phyloP scores from a whole-genome alignment of 208 protist species.

The Angomonas deanei region DNA sequence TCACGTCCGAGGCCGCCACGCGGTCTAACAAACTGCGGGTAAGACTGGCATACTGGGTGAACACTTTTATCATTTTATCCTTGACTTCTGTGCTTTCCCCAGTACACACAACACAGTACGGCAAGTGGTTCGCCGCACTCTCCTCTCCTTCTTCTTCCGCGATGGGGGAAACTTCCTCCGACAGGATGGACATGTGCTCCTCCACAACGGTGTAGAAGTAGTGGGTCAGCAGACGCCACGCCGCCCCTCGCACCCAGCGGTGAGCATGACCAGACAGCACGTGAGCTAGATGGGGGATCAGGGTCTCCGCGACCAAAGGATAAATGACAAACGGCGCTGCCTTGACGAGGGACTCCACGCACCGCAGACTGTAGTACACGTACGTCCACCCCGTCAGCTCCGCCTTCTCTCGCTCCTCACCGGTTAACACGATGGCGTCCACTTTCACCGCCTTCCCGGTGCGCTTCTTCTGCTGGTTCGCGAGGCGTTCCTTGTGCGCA shows the following conservation, averaged over 20 bases:
- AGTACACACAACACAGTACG: not conserved
- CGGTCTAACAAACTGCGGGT: conserved; percentile 45
- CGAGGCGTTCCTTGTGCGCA: conserved; percentile 13
- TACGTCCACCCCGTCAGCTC: conserved; percentile 68
- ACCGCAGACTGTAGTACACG: conserved; percentile 79
- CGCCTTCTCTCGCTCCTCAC: conserved; percentile 43
- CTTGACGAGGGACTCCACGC: conserved; percentile 48
- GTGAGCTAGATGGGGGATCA: not conserved
- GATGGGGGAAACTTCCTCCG: conserved; percentile 17
- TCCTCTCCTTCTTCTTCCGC: not conserved
- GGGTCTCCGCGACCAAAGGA: conserved; percentile 8
- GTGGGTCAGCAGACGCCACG: conserved; percentile 61
- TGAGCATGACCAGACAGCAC: conserved; percentile 68
- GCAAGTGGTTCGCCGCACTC: not conserved
- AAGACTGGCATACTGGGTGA: conserved; percentile 11
- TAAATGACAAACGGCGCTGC: conserved; percentile 50
- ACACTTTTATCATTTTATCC: conserved; percentile 11
- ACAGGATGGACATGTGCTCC: conserved; percentile 38
- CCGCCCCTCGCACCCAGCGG: conserved; percentile 73
- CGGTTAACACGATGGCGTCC: not conserved
- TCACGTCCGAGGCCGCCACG: conserved; percentile 67
- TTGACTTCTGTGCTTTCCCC: not conserved
- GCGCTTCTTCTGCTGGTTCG: conserved; percentile 2
- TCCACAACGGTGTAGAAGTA: conserved; percentile 80
- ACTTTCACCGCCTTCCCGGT: conserved; percentile 17